These are phyloP conservation scores for Pseudogymnoascus sp. DNA, from an alignment of 2,329 filamentous ascomycete genomes.

Conservation along the genomic window DNA sequence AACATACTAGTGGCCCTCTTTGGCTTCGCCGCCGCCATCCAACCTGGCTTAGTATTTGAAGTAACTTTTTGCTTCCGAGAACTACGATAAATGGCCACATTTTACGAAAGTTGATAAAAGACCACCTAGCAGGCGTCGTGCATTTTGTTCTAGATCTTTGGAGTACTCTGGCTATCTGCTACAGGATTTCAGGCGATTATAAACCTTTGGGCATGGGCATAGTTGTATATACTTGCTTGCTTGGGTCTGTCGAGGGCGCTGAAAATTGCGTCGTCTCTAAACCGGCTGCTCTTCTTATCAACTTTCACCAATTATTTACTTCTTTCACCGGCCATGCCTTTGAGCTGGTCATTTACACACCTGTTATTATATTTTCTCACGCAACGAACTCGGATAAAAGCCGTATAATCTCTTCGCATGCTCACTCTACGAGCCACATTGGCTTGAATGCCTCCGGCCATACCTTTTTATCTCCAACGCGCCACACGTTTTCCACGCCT, in stretches of 20 bases:
- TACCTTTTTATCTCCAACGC: constrained; percentile 4
- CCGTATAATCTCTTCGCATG: neutral
- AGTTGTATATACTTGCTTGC: neutral
- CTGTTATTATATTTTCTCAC: constrained; percentile 1
- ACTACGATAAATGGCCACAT: constrained; percentile 7
- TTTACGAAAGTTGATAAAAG: constrained; percentile 7
- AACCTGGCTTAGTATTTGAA: neutral
- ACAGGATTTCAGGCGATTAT: neutral
- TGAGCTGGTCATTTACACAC: constrained; percentile 6
- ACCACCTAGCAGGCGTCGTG: neutral
- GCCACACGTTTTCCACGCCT: constrained; percentile 6
- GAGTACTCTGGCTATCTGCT: neutral
- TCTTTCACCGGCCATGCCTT: neutral
- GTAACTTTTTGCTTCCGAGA: neutral
- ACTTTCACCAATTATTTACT: neutral
- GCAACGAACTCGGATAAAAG: constrained; percentile 6
- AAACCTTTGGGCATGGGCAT: neutral
- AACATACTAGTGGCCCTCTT: neutral
- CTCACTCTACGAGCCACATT: neutral
- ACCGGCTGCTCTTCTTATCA: neutral
- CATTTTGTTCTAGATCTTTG: constrained; percentile 7
- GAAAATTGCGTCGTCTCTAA: constrained; percentile 1
- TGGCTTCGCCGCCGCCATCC: neutral
- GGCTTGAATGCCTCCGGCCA: neutral
- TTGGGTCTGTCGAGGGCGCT: neutral